Base-by-base conservation (phyloP, 345 rosid genomes). In the Syzygium oleosum region DNA sequence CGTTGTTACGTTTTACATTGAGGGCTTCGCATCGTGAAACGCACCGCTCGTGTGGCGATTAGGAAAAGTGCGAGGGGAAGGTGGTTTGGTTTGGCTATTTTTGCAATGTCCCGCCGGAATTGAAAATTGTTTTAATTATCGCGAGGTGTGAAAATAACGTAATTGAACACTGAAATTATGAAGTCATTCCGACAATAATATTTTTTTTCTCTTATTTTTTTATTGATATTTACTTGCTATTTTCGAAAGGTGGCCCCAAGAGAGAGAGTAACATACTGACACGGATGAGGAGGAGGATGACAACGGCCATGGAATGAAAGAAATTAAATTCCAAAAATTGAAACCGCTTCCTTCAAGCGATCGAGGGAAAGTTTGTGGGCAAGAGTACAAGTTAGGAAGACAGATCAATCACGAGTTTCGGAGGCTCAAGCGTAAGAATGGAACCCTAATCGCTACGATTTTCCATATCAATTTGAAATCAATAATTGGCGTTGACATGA, bases 351-450 rank as follows among this genome's bases (percentile, higher is more conserved):
- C 46, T 31, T 65, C 22, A 61, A n/a, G 68, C 68, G 3, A n/a
- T 61, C 8, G 16, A 59, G 68, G 0, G 12, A 22, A 31, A 16
- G 23, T 68, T 31, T 9, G 25, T 8, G 12, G 17, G 22, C 1
- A 3, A 68, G 23, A 31, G 23, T 68, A 29, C 23, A 34, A 4
- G 16, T 17, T 34, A 34, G 12, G 23, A 68, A 68, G 0, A 6
- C 3, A 31, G 1, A 31, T 16, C 17, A 3, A 65, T 15, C 12
- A 2, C 0, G 6, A 65, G 7, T 34, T 63, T 16, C 0, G 0
- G 5, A 63, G 41, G 41, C 41, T 5, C 19, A 29, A 7, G 2
- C 41, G 15, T 29, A 31, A 65, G 22, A 65, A 65, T 31, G 78
- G 19, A 65, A 41, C 6, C 38, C 9, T 1, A 3, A 5, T 15